Evolutionary conservation across 495 filamentous ascomycete species (phyloP), one percentile per base, ranked within the genome.

Genomic region (Echria macrotheca): DNA sequence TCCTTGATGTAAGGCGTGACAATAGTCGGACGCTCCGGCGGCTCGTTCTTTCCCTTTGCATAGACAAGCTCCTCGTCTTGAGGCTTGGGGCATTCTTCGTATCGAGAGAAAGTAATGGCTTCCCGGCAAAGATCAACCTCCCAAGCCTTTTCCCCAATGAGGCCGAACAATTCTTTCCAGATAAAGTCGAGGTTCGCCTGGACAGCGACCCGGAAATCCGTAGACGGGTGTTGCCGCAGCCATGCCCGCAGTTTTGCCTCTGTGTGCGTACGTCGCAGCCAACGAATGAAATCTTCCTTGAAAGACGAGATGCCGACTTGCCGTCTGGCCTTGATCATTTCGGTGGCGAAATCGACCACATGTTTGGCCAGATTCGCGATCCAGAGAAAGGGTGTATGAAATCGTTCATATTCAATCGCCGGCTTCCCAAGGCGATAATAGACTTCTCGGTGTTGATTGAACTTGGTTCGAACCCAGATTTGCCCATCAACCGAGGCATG

Each of bases 1-100:
- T 79, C 59, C 47, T 81, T 75, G 4, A 83, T 74, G 44, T 79
- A 86, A 0, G 82, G 80, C 0, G 86, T 89, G 3, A 87, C 82
- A 5, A 84, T 69, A 0, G 87, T 90, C 26, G 60, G 60, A 0
- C 48, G 26, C 14, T 32, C 46, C 3, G 43, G 8, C 14, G 52
- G n/a, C 8, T 41, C 29, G 1, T 44, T 49, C 12, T 26, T 26
- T n/a, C n/a, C n/a, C n/a, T n/a, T n/a, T n/a, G n/a, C n/a, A n/a
- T n/a, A n/a, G n/a, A n/a, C n/a, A n/a, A n/a, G n/a, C 1, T 41
- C 35, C 9, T 35, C 21, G 15, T 17, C 18, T 14, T 37, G 7
- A 12, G 64, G 62, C 4, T 52, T 26, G 7, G 25, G 32, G 8
- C 69, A 49, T 5, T 36, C 48, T 17, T 48, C 43, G 47, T 59